phyloP scores from a whole-genome alignment of 176 grass and related monocot genomes.

The Cenchrus fungigraminus region DNA sequence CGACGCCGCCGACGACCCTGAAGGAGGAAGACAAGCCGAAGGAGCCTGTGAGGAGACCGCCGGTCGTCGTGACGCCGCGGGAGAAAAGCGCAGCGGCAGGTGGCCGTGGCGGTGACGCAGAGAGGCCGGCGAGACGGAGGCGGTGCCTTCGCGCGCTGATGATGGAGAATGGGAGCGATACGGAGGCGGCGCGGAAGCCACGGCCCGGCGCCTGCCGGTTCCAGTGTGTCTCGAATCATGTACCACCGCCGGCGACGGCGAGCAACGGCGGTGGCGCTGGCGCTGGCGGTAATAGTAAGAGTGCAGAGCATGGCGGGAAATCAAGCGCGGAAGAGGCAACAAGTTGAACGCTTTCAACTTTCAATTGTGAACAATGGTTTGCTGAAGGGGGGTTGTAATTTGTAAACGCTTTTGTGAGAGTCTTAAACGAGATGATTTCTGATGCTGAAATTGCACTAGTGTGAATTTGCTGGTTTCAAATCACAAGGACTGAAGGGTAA shows the following conservation, averaged over 20 bases:
- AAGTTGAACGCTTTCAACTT: background rate
- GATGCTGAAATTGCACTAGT: background rate
- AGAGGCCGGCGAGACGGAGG: constrained; percentile 44
- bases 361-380: background rate
- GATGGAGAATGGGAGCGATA: constrained; percentile 77
- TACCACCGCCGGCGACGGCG: background rate
- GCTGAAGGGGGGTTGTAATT: background rate
- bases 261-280: background rate
- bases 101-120: background rate
- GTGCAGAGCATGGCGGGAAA: constrained; percentile 36
- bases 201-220: constrained; percentile 62
- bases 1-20: background rate
- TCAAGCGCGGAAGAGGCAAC: background rate
- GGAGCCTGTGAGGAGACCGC: constrained; percentile 9
- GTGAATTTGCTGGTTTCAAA: too few relatives aligned
- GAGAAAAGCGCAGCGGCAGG: constrained; percentile 4
- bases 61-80: background rate
- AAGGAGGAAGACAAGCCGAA: background rate
- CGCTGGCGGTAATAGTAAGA: background rate
- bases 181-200: constrained; percentile 48
- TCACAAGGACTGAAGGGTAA: background rate
- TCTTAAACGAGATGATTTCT: background rate
- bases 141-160: constrained; percentile 80
- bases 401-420: constrained; percentile 16
- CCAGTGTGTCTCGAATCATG: constrained; percentile 56